Base-by-base conservation (phyloP, 148 eudicot species). In the Hydrangea macrophylla region DNA sequence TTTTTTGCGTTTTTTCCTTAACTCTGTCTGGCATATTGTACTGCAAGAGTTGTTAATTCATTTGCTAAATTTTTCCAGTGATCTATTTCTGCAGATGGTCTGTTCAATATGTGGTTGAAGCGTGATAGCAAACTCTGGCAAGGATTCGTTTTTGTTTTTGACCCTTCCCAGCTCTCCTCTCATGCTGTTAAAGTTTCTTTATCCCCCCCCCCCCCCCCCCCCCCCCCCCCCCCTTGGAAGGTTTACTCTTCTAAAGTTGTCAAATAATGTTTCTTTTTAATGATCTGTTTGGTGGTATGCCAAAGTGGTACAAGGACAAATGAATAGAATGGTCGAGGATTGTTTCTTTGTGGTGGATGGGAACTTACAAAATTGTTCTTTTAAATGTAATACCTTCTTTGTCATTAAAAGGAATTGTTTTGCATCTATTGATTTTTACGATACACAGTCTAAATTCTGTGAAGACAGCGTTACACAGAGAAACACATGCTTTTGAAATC, bases 11-110 rank as follows among this genome's bases (percentile, higher is more conserved):
- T 28, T 22, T 9, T 13, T 1, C 57, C 7, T 0, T 5, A 7
- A 3, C 2, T 54, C 22, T 22, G 22, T 24, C 20, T 50, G 2
- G 9, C 20, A 24, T 5, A n/a, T 50, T 54, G 22, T 17, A 17
- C 0, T 20, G 54, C 24, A 28, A 54, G 2, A 26, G 22, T 44
- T n/a, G 51, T 39, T 42, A 22, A 20, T 17, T 6, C 24, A 39
- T 40, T 9, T 45, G 31, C n/a, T 26, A 6, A 6, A 24, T 39
- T 9, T 32, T 44, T n/a, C 48, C 48, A 50, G 22, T n/a, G 42
- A 48, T 30, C 13, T 7, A 9, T 40, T 69, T 25, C 17, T 76
- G 66, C 75, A 76, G 79, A 75, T 60, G 71, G 68, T 40, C 58
- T 51, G 30, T 70, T 50, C 53, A 56, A 58, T 48, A 67, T 23